These are phyloP conservation scores for Cercis canadensis DNA, from an alignment of 306 rosid species.

Conservation along the genomic window DNA sequence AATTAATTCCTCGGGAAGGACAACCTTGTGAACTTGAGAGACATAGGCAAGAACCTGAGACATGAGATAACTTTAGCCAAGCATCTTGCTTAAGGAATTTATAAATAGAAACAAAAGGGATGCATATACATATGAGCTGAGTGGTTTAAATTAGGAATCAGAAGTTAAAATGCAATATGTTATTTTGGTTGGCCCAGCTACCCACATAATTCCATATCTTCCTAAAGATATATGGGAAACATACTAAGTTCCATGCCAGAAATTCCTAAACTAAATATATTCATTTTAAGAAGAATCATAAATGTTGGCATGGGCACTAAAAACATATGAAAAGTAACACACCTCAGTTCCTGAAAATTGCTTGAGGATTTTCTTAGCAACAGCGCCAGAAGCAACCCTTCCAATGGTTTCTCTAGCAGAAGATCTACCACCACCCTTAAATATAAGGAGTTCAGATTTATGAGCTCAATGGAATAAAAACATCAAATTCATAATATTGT, in stretches of 20 bases:
- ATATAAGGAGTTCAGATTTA: slow-evolving; percentile 26
- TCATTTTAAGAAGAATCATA: no score
- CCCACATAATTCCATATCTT: no score
- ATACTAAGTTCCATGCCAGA: no score
- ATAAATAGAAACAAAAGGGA: slow-evolving; percentile 15
- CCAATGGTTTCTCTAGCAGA: slow-evolving; percentile 99
- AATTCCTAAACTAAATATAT: no score
- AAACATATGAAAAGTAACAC: slow-evolving; percentile 34
- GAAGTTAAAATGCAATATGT: background rate
- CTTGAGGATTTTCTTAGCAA: slow-evolving; percentile 89
- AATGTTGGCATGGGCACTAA: no score
- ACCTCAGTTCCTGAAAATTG: slow-evolving; percentile 86
- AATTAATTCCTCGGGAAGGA: no score
- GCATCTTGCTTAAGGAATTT: slow-evolving; percentile 29
- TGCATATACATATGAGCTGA: slow-evolving; percentile 20
- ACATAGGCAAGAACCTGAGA: slow-evolving; percentile 37
- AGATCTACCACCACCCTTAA: slow-evolving; percentile 98
- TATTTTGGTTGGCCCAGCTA: no score
- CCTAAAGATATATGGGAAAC: no score
- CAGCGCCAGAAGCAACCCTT: slow-evolving; percentile 98
- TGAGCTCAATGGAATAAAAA: slow-evolving; percentile 26
- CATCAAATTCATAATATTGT: background rate
- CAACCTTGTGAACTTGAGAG: no score
- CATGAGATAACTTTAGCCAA: slow-evolving; percentile 35
- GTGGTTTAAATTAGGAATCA: background rate